Evolutionary conservation across 108 stramenopile genomes (phyloP), one percentile per base, ranked within the genome.

Genomic region (Aurantiochytrium sp.): DNA sequence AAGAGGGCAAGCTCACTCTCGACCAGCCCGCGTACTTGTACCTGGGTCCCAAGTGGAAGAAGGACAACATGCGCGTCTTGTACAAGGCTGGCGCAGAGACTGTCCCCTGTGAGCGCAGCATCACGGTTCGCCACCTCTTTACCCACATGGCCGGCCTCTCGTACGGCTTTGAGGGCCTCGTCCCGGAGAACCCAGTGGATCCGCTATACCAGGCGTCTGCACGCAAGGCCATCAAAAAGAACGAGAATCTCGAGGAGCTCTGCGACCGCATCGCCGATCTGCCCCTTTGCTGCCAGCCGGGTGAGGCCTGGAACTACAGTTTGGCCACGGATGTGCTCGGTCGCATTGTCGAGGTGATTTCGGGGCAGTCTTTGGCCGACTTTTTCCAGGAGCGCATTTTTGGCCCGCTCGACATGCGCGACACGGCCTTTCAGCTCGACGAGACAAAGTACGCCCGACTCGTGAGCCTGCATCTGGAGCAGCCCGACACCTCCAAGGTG

Each of bases 101-200:
- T 72, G 10, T 87, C n/a, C 90, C 90, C 16, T 43, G 71, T 4
- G 19, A 49, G 44, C 10, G 42, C 19, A 25, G 19, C 4, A 69
- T 90, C 51, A 23, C n/a, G 3, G 4, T 90, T 12, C n/a, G 25
- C 35, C 88, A 90, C 45, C 72, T 90, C 18, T 28, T 90, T 10
- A 90, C 90, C 10, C 90, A 90, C 55, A 90, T 60, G 23, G 73
- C 90, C 19, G 90, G 90, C 43, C 87, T 90, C 43, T 45, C 90
- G 5, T 90, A 90, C 59, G 88, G 88, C 19, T 72, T 90, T 21
- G 42, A 64, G 59, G 87, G 58, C n/a, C 29, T 58, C 69, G 44
- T 42, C 14, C 42, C 60, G 10, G 21, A 43, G 53, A 88, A 90
- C 59, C 87, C 76, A 35, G 58, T 90, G 6, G 58, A 87, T 28